Percentiles rank a stretch among this genome's conserved stretches.
These are phyloP conservation scores for Allium cepa DNA, from an alignment of 106 monocot species.

Conservation along the genomic window DNA sequence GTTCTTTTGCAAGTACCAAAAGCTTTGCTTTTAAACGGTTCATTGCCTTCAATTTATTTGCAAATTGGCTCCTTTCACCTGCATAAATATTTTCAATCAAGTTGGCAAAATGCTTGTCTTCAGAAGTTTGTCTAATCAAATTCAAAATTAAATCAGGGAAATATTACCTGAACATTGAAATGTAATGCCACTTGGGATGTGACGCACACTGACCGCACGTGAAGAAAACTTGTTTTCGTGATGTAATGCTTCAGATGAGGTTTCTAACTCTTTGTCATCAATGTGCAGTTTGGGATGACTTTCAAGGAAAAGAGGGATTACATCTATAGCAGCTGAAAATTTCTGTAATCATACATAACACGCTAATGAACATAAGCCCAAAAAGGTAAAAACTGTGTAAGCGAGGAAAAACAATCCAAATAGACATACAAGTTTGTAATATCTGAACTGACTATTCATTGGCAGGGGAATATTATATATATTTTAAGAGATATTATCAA, in stretches of 20 bases:
- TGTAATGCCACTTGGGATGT: conserved; percentile 48
- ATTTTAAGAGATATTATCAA: no score
- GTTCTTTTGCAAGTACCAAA: conserved; percentile 35
- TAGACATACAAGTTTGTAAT: no score
- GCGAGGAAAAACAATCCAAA: no score
- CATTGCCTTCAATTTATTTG: conserved; percentile 62
- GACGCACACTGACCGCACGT: conserved; percentile 28
- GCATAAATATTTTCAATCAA: neutral
- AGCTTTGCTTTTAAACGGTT: conserved; percentile 82
- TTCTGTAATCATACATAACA: conserved; percentile 38
- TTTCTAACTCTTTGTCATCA: conserved; percentile 53
- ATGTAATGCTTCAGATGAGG: conserved; percentile 16
- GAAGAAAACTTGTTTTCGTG: conserved; percentile 1
- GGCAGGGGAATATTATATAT: no score
- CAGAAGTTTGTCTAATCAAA: no score
- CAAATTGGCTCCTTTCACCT: conserved; percentile 85
- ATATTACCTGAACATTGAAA: conserved; percentile 67
- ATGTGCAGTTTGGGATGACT: conserved; percentile 33
- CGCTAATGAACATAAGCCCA: neutral
- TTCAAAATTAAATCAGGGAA: no score
- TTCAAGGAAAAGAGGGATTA: conserved; percentile 73
- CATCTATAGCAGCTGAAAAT: conserved; percentile 56
- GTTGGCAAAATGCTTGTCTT: no score
- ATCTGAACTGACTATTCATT: no score
- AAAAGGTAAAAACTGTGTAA: neutral